Conservation (phyloP, 73 alveolate genomes). For the Paraurostyla sp. region DNA sequence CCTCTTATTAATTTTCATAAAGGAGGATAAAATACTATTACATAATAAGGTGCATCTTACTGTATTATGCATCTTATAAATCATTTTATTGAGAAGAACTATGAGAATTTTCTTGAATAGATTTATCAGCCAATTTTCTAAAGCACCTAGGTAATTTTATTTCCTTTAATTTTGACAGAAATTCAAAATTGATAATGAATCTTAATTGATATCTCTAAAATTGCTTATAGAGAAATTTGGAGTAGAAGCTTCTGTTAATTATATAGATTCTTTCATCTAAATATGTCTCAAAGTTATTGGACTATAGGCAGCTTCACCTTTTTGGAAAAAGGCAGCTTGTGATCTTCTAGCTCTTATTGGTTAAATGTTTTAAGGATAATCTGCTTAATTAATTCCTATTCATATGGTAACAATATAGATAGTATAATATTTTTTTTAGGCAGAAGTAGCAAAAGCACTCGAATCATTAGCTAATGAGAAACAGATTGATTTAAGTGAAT, state of each 20-base stretch:
- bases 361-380: not conserved
- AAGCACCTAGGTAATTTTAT: not conserved
- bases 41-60: constrained; percentile 38
- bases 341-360: not conserved
- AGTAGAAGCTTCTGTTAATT: not conserved
- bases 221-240: not conserved
- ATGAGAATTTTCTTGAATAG: not conserved
- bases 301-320: not conserved
- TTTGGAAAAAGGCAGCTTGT: constrained; percentile 27
- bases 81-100: not conserved
- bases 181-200: constrained; percentile 19
- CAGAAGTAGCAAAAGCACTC: constrained; percentile 5
- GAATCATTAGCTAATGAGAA: constrained; percentile 20
- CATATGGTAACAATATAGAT: not conserved
- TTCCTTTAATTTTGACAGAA: not conserved
- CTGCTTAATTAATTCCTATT: constrained; percentile 15
- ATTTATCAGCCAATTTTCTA: not conserved
- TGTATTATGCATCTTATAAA: constrained; percentile 45
- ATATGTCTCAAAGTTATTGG: not conserved
- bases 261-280: not conserved
- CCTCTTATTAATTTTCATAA: constrained; percentile 28
- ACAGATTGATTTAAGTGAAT: constrained; percentile 3
- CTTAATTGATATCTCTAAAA: not conserved
- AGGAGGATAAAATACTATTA: constrained; percentile 23
- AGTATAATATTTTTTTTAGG: not conserved